phyloP scores from a whole-genome alignment of 2,329 filamentous ascomycete species.

The Corynespora cassiicola region DNA sequence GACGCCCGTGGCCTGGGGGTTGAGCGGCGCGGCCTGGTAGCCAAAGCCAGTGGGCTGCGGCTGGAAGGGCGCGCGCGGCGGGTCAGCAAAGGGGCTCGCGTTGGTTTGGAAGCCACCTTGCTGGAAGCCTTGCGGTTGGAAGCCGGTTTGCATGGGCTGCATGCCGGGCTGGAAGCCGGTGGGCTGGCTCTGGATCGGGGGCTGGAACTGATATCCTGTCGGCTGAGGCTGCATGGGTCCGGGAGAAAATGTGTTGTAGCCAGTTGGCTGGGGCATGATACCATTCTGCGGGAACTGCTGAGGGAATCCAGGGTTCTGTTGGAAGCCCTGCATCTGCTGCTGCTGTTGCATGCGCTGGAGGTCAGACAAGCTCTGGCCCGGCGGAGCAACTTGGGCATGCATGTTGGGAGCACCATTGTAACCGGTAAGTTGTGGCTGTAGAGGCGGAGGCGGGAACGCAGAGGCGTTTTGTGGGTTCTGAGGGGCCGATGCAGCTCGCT shows the following conservation, averaged over 20 bases:
- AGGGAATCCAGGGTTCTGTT: constrained; percentile 48
- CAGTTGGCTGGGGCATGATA: constrained; percentile 47
- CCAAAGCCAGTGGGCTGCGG: constrained; percentile 50
- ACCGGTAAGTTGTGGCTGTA: constrained; percentile 88
- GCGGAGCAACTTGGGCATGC: constrained; percentile 69
- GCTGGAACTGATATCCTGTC: constrained; percentile 49
- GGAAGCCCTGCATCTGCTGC: constrained; percentile 43
- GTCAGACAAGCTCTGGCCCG: constrained; percentile 79
- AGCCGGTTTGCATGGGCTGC: constrained; percentile 44
- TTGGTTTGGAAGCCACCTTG: constrained; percentile 61
- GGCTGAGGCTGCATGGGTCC: constrained; percentile 55
- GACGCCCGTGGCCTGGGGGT: constrained; percentile 63
- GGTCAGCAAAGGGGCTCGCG: constrained; percentile 60
- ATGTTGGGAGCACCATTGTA: constrained; percentile 56
- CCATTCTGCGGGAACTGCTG: constrained; percentile 40
- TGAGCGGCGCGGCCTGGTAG: constrained; percentile 47
- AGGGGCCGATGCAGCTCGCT: constrained; percentile 84
- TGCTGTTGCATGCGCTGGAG: constrained; percentile 53
- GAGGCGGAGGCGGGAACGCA: constrained; percentile 70
- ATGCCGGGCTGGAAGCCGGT: constrained; percentile 32
- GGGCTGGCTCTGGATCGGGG: constrained; percentile 56
- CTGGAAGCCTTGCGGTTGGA: constrained; percentile 53
- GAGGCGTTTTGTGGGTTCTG: constrained; percentile 75
- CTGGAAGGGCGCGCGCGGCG: constrained; percentile 55
- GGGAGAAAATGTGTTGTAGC: constrained; percentile 35